phyloP scores from a whole-genome alignment of 257 asterid genomes.

The Mentha longifolia region DNA sequence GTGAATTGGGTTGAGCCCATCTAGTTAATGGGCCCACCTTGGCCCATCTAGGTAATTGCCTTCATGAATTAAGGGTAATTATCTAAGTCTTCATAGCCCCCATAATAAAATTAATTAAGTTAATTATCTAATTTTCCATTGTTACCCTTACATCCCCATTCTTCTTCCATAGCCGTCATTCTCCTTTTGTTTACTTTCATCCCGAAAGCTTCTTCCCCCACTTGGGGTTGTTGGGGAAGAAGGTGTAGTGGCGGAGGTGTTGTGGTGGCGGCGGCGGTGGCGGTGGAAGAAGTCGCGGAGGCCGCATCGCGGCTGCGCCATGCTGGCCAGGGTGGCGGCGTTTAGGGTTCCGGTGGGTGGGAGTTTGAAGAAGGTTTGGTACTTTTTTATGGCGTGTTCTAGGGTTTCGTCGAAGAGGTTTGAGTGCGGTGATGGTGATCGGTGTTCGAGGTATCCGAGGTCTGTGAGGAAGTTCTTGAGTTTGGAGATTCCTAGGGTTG shows the following conservation, averaged over 20 bases:
- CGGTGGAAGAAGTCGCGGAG: conserved; percentile 24
- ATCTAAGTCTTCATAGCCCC: no score
- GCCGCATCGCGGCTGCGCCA: conserved; percentile 38
- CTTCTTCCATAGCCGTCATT: no score
- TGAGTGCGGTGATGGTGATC: neutral
- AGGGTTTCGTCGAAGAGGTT: conserved; percentile 27
- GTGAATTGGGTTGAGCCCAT: no score
- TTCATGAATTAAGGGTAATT: no score
- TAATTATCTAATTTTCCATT: no score
- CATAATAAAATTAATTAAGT: no score
- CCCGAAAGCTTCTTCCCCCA: conserved; percentile 33
- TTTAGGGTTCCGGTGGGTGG: conserved; percentile 24
- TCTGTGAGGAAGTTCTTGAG: conserved; percentile 29
- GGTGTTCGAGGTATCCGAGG: conserved; percentile 32
- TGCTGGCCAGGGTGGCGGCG: conserved; percentile 15
- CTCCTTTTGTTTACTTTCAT: no score
- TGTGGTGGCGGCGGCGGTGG: no score
- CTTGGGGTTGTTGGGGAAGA: conserved; percentile 27
- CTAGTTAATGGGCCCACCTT: no score
- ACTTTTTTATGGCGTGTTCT: conserved; percentile 27
- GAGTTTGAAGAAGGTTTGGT: conserved; percentile 35
- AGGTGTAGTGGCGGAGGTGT: conserved; percentile 23
- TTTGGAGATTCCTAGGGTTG: conserved; percentile 11
- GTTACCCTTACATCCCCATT: no score
- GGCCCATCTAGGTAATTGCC: no score